Evolutionary conservation across 768 basidiomycete species (phyloP).

Genomic region (Suillus alpinus): DNA sequence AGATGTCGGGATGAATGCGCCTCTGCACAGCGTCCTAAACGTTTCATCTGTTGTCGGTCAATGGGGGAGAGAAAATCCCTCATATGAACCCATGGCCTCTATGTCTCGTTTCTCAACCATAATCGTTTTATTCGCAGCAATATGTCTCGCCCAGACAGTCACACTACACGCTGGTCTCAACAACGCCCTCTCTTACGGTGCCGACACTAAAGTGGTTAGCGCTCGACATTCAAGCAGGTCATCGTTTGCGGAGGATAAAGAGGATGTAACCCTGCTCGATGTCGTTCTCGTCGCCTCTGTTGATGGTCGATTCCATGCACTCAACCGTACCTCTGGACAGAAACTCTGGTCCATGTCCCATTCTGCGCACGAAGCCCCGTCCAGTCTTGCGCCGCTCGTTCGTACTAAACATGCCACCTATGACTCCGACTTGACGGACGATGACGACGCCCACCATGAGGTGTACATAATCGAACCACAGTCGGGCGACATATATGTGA

Average conservation of each 20-base stretch:
- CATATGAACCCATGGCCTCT: constrained; percentile 34
- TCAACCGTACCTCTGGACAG: constrained; percentile 82
- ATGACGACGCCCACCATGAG: constrained; percentile 55
- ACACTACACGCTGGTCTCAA: constrained; percentile 24
- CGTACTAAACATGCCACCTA: constrained; percentile 62
- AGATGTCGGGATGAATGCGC: not conserved
- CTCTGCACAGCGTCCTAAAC: not conserved
- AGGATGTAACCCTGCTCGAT: constrained; percentile 68
- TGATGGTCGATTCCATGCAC: constrained; percentile 92
- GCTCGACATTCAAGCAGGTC: constrained; percentile 12
- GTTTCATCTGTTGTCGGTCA: constrained; percentile 12
- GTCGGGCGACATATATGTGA: constrained; percentile 90
- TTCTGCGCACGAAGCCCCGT: constrained; percentile 43
- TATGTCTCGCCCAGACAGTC: constrained; percentile 32
- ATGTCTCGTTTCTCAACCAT: constrained; percentile 22
- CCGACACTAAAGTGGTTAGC: constrained; percentile 13
- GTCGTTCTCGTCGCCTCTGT: constrained; percentile 89
- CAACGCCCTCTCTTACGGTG: constrained; percentile 26
- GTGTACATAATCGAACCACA: constrained; percentile 94
- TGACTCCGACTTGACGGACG: constrained; percentile 56
- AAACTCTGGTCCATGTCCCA: constrained; percentile 87
- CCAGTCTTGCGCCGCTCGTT: constrained; percentile 70
- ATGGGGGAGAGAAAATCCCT: constrained; percentile 22
- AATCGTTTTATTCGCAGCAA: constrained; percentile 24
- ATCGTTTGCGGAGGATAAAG: constrained; percentile 13